Evolutionary conservation across 345 rosid genomes (phyloP), one percentile per base, ranked within the genome.

Genomic region (Murraya paniculata): DNA sequence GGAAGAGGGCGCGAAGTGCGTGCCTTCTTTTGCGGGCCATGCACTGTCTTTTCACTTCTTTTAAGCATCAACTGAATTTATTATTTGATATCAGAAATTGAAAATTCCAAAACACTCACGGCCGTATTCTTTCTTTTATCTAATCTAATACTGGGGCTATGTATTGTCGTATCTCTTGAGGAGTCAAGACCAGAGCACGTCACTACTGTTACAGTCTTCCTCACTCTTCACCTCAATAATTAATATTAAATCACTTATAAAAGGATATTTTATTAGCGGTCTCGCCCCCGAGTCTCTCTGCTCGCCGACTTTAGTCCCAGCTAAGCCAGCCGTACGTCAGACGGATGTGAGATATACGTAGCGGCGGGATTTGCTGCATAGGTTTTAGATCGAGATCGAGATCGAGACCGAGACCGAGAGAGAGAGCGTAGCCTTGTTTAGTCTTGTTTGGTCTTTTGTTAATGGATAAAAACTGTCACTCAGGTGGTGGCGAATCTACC

Each of bases 381-480:
- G 50, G 50, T 13, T 45, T 45, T 45, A 45, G 50, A 45, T 45
- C 50, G 50, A 41, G 48, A 41, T 10, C 0, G 48, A 41, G 14
- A 41, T n/a, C n/a, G 48, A 41, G 48, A 39, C n/a, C n/a, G 48
- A 2, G 16, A 11, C 4, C 11, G 50, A 3, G 45, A 38, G 11
- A 0, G 50, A 41, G 50, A 11, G 50, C 50, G 3, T 11, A 41
- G 48, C 48, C 48, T 0, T 57, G n/a, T 22, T 21, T 14, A 25
- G n/a, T 33, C 31, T 45, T 35, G 18, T 14, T 19, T 55, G n/a
- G n/a, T 0, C 58, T 25, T 67, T 30, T 64, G 10, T 64, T 4
- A 45, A 91, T 93, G 95, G 94, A 93, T 79, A 91, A 84, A 75
- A 85, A 85, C 86, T 84, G 83, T 82, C 82, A 81, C 78, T 86